Conservation (phyloP, 148 eudicot genomes). For the Nyssa sinensis region DNA sequence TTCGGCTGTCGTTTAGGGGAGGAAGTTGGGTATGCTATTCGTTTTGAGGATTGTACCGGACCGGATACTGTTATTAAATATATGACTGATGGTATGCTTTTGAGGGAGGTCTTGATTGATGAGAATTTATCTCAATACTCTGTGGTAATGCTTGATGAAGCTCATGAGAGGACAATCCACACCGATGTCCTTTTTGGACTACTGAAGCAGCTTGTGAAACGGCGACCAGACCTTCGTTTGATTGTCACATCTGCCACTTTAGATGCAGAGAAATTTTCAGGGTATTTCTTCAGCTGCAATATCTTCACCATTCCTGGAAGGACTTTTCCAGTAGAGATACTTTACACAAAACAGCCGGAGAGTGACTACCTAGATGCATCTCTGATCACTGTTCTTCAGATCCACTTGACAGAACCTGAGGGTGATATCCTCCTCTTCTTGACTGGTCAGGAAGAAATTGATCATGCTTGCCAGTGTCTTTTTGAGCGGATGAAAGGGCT, state of each 20-base stretch:
- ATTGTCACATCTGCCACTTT: constrained; percentile 95
- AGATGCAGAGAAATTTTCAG: constrained; percentile 91
- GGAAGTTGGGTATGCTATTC: constrained; percentile 96
- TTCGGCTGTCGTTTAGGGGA: constrained; percentile 97
- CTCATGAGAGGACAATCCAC: constrained; percentile 92
- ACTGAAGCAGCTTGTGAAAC: constrained; percentile 58
- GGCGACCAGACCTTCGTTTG: constrained; percentile 82
- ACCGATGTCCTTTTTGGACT: constrained; percentile 94
- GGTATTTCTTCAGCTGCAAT: constrained; percentile 77
- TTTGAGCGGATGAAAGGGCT: constrained; percentile 87
- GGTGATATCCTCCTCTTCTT: constrained; percentile 86
- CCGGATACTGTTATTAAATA: constrained; percentile 93
- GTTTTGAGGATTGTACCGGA: constrained; percentile 93
- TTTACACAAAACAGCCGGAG: constrained; percentile 83
- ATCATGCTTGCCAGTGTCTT: constrained; percentile 85
- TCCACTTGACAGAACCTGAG: constrained; percentile 89
- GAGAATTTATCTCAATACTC: constrained; percentile 79
- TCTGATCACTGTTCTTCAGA: constrained; percentile 79
- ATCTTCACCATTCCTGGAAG: constrained; percentile 92
- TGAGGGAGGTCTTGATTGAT: constrained; percentile 75
- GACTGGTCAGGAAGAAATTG: constrained; percentile 97
- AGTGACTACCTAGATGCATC: constrained; percentile 84
- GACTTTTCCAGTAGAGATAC: constrained; percentile 76
- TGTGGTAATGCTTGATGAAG: constrained; percentile 96
- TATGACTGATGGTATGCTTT: constrained; percentile 98